Base-by-base conservation (phyloP, 352 stramenopile species). In the Globisporangium sylvaticum region DNA sequence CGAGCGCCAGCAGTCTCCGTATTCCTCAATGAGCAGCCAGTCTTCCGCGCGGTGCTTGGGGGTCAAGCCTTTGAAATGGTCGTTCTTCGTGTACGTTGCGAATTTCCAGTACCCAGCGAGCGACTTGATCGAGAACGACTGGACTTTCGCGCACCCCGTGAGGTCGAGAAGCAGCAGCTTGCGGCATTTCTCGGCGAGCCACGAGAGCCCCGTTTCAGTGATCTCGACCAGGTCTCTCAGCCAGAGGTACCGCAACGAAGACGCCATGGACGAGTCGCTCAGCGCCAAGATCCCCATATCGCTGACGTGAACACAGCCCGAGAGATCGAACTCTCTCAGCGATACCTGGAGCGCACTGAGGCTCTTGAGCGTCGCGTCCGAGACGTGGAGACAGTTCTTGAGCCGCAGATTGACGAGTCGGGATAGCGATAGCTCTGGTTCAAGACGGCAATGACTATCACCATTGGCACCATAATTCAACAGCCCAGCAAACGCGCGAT, bases 11-110 rank as follows among this genome's bases (percentile, higher is more conserved):
- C 78, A 84, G 61, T 84, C 79, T 10, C 87, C 84, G 59, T 98
- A 97, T 10, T 94, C 77, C 54, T 97, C 88, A 22, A 98, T 86
- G 31, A 89, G 75, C 10, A 94, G 63, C 63, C 91, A 88, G 64
- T 98, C 88, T 15, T 87, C 69, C 18, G 82, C 89, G 9, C 92
- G 84, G 29, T 86, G 72, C 27, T 87, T 77, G 10, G 93, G 89
- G 59, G 75, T 73, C 52, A 97, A 80, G 0, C 92, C 93, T 58
- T 89, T 84, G 57, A 93, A 96, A 9, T 79, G 84, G 3, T 81
- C 68, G 20, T 65, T 80, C 24, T 62, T 65, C 8, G 56, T 66
- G 54, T 79, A 85, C 3, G 73, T 24, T 0, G 79, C 80, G 54
- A 90, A 90, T 34, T 85, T 87, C 87, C 87, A 94, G 24, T 68